Evolutionary conservation across 2,329 filamentous ascomycete genomes (phyloP).

Genomic region (Pseudogymnoascus sp.): DNA sequence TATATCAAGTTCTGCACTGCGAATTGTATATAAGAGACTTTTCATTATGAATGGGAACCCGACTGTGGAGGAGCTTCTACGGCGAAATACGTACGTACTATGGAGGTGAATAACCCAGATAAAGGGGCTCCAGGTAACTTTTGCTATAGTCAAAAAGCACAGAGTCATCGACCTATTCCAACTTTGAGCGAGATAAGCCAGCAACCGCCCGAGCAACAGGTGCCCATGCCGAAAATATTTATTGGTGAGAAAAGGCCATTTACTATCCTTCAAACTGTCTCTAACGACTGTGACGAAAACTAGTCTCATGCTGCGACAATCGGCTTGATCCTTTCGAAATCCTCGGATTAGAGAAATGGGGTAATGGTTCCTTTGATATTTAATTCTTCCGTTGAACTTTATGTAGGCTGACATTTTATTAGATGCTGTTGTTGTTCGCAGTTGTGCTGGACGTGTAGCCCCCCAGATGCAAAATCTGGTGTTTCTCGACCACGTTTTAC

Average conservation of each 20-base stretch:
- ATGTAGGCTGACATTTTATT: not conserved
- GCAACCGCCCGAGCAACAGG: not conserved
- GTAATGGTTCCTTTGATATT: not conserved
- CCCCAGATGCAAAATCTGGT: slow-evolving; percentile 19
- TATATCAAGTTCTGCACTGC: not conserved
- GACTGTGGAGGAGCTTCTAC: not conserved
- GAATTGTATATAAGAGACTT: not conserved
- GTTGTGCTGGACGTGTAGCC: slow-evolving; percentile 19
- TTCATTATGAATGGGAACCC: not conserved
- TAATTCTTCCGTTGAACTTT: not conserved
- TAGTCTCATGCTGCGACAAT: not conserved
- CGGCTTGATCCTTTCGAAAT: not conserved
- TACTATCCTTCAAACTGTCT: not conserved
- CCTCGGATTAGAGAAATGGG: not conserved
- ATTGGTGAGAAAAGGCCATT: not conserved
- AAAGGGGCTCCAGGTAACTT: not conserved
- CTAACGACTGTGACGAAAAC: not conserved
- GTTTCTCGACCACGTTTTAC: slow-evolving; percentile 18
- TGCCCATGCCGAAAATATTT: not conserved
- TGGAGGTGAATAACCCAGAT: not conserved
- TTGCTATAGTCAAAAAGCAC: not conserved
- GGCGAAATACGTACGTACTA: not conserved
- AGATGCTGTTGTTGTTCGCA: slow-evolving; percentile 19
- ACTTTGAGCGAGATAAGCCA: not conserved
- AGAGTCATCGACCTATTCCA: not conserved